Percentiles rank a stretch among this genome's conserved stretches.
Evolutionary conservation across 148 eudicot genomes (phyloP).

Genomic region (Rhododendron henanense): DNA sequence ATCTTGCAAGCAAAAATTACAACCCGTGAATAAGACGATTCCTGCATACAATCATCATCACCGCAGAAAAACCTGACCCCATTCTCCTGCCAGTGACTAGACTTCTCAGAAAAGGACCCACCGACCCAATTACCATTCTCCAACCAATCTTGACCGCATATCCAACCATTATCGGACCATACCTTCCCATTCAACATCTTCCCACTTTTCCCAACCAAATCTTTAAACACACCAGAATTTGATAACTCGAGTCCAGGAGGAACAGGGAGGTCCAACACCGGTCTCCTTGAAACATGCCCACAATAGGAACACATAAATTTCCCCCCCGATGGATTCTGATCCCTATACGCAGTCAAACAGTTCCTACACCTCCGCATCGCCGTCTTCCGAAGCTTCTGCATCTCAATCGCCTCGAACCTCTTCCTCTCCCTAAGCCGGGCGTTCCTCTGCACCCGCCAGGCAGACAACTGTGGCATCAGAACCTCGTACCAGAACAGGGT

Average conservation of each 20-base stretch:
- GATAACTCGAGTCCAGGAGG: constrained; percentile 60
- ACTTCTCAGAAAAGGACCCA: constrained; percentile 54
- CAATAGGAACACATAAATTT: constrained; percentile 98
- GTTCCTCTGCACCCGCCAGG: constrained; percentile 81
- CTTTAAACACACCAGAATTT: constrained; percentile 71
- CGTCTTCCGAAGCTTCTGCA: constrained; percentile 84
- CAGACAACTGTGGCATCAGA: constrained; percentile 86
- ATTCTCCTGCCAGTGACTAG: constrained; percentile 42
- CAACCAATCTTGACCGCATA: constrained; percentile 73
- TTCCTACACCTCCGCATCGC: constrained; percentile 93
- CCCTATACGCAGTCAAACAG: constrained; percentile 80
- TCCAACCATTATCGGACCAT: constrained; percentile 70
- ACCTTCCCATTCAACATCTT: constrained; percentile 71
- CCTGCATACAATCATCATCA: constrained; percentile 45
- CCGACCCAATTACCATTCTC: constrained; percentile 76
- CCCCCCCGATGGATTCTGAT: constrained; percentile 83
- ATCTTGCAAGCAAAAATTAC: constrained; percentile 47
- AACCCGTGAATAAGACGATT: constrained; percentile 57
- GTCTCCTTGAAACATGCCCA: constrained; percentile 95
- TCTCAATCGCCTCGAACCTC: constrained; percentile 78
- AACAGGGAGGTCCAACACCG: constrained; percentile 83
- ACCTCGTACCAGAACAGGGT: constrained; percentile 93
- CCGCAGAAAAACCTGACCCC: constrained; percentile 43
- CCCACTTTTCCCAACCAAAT: constrained; percentile 88
- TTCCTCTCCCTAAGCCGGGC: constrained; percentile 81